Conservation (phyloP, 2,329 filamentous ascomycete species). For the Curvularia hawaiiensis region DNA sequence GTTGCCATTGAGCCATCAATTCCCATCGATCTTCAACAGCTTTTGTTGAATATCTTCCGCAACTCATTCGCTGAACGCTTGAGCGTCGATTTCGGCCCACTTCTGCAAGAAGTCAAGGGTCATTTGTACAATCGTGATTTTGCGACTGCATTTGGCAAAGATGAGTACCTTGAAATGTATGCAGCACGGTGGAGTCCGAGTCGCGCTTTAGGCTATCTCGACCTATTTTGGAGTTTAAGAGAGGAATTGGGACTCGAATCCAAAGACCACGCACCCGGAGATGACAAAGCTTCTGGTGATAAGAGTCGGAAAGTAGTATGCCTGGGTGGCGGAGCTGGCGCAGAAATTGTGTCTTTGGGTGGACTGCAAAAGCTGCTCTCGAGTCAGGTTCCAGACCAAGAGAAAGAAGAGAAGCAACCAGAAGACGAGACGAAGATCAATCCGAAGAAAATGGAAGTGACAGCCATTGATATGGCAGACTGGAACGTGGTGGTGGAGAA, state of each 20-base stretch:
- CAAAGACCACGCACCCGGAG: neutral
- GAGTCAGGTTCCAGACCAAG: neutral
- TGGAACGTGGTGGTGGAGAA: conserved; percentile 70
- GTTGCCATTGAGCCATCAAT: conserved; percentile 34
- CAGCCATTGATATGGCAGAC: conserved; percentile 79
- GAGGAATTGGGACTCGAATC: conserved; percentile 19
- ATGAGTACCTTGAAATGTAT: conserved; percentile 78
- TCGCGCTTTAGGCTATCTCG: conserved; percentile 80
- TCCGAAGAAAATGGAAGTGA: conserved; percentile 50
- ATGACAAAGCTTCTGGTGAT: neutral
- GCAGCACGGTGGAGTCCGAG: conserved; percentile 90
- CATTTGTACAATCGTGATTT: conserved; percentile 90
- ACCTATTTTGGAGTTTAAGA: conserved; percentile 55
- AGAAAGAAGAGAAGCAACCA: conserved; percentile 3
- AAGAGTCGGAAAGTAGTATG: conserved; percentile 55
- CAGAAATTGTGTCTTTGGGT: conserved; percentile 69
- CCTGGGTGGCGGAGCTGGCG: conserved; percentile 69
- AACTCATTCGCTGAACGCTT: conserved; percentile 59
- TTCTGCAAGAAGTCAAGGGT: conserved; percentile 82
- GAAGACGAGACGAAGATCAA: neutral
- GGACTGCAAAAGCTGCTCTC: conserved; percentile 54
- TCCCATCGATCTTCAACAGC: conserved; percentile 66
- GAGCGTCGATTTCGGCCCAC: conserved; percentile 55
- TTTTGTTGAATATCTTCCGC: conserved; percentile 74
- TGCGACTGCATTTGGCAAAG: conserved; percentile 72